Evolutionary conservation across 257 asterid species (phyloP).

Genomic region (Paraleonurus japonicus): DNA sequence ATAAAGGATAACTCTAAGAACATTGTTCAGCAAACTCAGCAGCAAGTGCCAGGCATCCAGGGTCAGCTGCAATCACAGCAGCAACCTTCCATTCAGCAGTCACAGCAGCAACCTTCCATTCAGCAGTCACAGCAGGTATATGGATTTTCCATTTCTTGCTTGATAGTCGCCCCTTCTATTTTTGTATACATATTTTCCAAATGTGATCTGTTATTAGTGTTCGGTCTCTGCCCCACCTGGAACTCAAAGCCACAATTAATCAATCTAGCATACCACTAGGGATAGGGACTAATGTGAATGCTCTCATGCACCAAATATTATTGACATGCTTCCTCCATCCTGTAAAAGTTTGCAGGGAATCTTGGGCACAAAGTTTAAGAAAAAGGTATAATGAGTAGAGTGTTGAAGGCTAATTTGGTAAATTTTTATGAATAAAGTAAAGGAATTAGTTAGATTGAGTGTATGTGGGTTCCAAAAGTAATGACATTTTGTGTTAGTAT

Average conservation of each 20-base stretch:
- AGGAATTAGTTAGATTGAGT: too few relatives aligned
- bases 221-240: conserved; percentile 7
- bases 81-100: conserved; percentile 60
- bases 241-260: not conserved
- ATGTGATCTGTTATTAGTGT: not conserved
- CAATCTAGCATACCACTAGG: not conserved
- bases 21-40: conserved; percentile 60
- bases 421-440: too few relatives aligned
- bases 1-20: conserved; percentile 76
- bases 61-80: conserved; percentile 61
- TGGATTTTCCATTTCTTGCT: conserved; percentile 20
- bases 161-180: not conserved
- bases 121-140: conserved; percentile 75
- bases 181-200: not conserved
- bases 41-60: conserved; percentile 63
- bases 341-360: too few relatives aligned
- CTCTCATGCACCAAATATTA: not conserved
- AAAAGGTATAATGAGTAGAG: too few relatives aligned
- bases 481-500: too few relatives aligned
- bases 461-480: too few relatives aligned
- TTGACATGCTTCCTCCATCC: too few relatives aligned
- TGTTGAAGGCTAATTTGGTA: too few relatives aligned
- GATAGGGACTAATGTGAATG: not conserved
- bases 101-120: conserved; percentile 57
- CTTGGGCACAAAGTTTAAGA: too few relatives aligned